A percentile compares a stretch with the other conserved stretches of the same genome.
Conservation (phyloP, 805 yeast genomes). For the Limtongia smithiae region DNA sequence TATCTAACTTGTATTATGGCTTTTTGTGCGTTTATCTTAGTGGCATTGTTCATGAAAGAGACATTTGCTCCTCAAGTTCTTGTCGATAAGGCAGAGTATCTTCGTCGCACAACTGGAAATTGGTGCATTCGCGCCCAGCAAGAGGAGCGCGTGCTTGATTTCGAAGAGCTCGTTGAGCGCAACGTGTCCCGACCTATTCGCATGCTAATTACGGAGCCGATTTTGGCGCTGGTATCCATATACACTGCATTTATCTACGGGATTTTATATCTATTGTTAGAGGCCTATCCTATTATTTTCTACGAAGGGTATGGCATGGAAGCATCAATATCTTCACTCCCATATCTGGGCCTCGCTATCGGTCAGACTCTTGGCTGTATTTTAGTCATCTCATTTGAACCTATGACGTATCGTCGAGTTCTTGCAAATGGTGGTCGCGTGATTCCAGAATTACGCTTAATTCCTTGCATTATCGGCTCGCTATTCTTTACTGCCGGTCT, state of each 20-base stretch:
- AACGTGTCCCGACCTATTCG: constrained; percentile 64
- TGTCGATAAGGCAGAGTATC: constrained; percentile 55
- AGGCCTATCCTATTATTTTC: constrained; percentile 74
- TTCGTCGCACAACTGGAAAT: constrained; percentile 68
- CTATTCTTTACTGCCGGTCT: constrained; percentile 71
- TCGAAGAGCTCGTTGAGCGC: constrained; percentile 58
- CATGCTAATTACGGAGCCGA: constrained; percentile 70
- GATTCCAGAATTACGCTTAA: constrained; percentile 76
- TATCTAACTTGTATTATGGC: constrained; percentile 67
- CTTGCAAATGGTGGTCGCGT: constrained; percentile 52
- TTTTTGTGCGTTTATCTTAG: constrained; percentile 42
- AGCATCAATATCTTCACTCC: constrained; percentile 66
- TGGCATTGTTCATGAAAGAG: constrained; percentile 54
- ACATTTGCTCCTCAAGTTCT: constrained; percentile 72
- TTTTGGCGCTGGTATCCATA: constrained; percentile 56
- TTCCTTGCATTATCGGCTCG: constrained; percentile 73
- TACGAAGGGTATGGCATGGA: constrained; percentile 55
- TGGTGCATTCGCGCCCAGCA: constrained; percentile 81
- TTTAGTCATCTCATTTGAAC: constrained; percentile 54
- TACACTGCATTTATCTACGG: constrained; percentile 81
- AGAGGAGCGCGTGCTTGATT: constrained; percentile 55
- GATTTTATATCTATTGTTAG: constrained; percentile 65
- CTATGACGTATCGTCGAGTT: constrained; percentile 47
- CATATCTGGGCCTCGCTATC: constrained; percentile 70
- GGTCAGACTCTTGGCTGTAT: constrained; percentile 63